Base-by-base conservation (phyloP, 129 eudicot genomes). In the Escallonia herrerae region DNA sequence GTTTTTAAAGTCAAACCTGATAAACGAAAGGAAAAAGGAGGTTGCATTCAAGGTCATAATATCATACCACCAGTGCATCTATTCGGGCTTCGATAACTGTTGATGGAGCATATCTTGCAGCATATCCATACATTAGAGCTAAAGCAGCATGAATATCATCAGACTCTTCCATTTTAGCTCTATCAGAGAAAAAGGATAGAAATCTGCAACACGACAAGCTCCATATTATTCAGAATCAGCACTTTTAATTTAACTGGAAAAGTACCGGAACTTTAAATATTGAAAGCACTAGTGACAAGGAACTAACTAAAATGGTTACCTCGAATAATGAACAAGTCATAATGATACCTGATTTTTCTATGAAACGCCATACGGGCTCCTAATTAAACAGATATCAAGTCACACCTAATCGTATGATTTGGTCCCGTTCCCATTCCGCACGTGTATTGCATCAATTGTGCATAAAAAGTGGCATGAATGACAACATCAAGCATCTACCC, bases 71-170 rank as follows among this genome's bases (percentile, higher is more conserved):
- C 66, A 93, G 99, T 42, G 99, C 99, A 71, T 93, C 91, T 67
- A 93, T 93, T 82, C 99, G 76, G 70, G 99, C 99, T 86, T 93
- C 99, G 84, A 93, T 93, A 65, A 93, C 96, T 65, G 87, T 86
- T 64, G 99, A 86, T 63, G 99, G 96, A 66, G 99, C 99, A 80
- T 93, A 93, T 76, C 87, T 93, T 79, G 99, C 99, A 14, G 99
- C 98, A 89, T 93, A 93, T 63, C 99, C 99, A 78, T 93, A 93
- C 99, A 93, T 93, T 56, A 93, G 83, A 64, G 99, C 99, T 80
- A 93, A 69, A 46, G 96, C 91, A 66, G 99, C 99, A 82, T 93
- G 96, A 55, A 93, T 78, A 80, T 93, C 99, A 86, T 93, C 99
- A 47, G 99, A 88, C 69, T 93, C 96, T 76, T 86, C 93, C 76